Percentiles rank a stretch among this genome's conserved stretches.
These are phyloP conservation scores for Graphilbum fragrans DNA, from an alignment of 2,329 filamentous ascomycete genomes.

Conservation along the genomic window DNA sequence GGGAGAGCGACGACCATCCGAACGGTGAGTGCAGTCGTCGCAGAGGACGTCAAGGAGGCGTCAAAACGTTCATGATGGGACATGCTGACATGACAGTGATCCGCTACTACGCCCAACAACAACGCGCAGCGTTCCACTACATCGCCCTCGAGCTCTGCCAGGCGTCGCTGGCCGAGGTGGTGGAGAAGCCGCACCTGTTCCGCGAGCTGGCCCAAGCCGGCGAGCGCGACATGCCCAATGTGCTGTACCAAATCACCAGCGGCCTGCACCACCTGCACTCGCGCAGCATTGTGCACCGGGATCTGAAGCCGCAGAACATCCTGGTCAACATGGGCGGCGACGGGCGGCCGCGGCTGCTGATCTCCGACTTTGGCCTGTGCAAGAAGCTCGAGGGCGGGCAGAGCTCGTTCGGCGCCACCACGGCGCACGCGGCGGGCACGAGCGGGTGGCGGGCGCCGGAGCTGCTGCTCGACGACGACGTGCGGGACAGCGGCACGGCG, in stretches of 20 bases:
- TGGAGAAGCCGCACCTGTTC: constrained; percentile 61
- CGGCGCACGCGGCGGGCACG: constrained; percentile 83
- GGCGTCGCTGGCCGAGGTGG: constrained; percentile 82
- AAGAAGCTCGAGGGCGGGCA: constrained; percentile 94
- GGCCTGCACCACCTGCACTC: constrained; percentile 83
- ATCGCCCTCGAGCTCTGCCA: constrained; percentile 92
- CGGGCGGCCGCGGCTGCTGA: constrained; percentile 69
- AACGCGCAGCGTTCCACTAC: constrained; percentile 82
- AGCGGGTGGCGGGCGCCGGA: constrained; percentile 96
- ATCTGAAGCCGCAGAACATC: constrained; percentile 96
- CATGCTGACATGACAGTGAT: no score
- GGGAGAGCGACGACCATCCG: constrained; percentile 89
- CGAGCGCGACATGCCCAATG: constrained; percentile 62
- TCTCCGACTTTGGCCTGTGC: constrained; percentile 94
- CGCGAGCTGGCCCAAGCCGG: constrained; percentile 59
- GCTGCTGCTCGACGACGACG: constrained; percentile 70
- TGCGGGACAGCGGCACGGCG: constrained; percentile 30
- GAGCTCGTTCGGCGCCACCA: constrained; percentile 89
- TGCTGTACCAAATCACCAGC: constrained; percentile 80
- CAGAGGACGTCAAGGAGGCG: no score
- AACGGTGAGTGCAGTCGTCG: constrained; percentile 50
- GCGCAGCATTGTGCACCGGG: constrained; percentile 88
- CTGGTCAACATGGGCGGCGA: constrained; percentile 65
- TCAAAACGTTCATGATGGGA: no score
- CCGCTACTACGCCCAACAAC: constrained; percentile 87